Percentiles rank a stretch among this genome's conserved stretches.
These are phyloP conservation scores for Camptophora hylomeconis DNA, from an alignment of 2,329 filamentous ascomycete genomes.

Conservation along the genomic window DNA sequence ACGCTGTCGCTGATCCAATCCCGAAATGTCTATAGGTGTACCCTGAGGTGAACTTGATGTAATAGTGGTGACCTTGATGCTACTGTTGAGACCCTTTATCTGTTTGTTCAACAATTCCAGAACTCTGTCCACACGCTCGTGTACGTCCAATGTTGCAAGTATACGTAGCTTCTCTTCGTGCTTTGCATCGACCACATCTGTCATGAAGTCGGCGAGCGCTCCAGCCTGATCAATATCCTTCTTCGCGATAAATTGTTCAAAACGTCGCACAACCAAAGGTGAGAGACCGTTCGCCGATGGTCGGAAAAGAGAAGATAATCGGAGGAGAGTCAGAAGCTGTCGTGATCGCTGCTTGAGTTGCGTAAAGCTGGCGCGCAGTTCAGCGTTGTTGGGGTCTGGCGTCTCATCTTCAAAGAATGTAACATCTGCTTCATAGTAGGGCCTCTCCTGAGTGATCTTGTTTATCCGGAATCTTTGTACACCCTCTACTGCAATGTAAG, in stretches of 20 bases:
- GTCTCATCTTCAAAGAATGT: conserved; percentile 51
- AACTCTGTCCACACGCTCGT: conserved; percentile 65
- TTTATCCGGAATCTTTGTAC: conserved; percentile 64
- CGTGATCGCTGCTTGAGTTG: conserved; percentile 73
- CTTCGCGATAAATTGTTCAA: conserved; percentile 76
- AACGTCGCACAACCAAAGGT: conserved; percentile 69
- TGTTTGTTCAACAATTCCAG: conserved; percentile 75
- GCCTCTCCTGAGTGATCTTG: conserved; percentile 60
- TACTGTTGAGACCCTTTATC: conserved; percentile 71
- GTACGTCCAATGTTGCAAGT: conserved; percentile 66
- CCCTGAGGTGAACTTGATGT: conserved; percentile 51
- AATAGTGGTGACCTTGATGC: conserved; percentile 70
- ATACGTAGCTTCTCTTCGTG: conserved; percentile 87
- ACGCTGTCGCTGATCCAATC: conserved; percentile 35
- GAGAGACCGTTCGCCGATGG: conserved; percentile 58
- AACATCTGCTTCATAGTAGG: conserved; percentile 77
- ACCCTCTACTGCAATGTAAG: conserved; percentile 78
- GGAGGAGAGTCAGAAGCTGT: conserved; percentile 72
- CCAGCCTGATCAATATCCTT: conserved; percentile 76
- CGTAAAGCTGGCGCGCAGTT: conserved; percentile 58
- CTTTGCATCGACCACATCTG: conserved; percentile 73
- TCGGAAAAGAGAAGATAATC: conserved; percentile 72
- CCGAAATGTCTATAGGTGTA: conserved; percentile 43
- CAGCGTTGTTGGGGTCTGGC: conserved; percentile 41
- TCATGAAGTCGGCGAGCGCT: conserved; percentile 87